phyloP scores from a whole-genome alignment of 345 rosid genomes.

The Viola odorata region DNA sequence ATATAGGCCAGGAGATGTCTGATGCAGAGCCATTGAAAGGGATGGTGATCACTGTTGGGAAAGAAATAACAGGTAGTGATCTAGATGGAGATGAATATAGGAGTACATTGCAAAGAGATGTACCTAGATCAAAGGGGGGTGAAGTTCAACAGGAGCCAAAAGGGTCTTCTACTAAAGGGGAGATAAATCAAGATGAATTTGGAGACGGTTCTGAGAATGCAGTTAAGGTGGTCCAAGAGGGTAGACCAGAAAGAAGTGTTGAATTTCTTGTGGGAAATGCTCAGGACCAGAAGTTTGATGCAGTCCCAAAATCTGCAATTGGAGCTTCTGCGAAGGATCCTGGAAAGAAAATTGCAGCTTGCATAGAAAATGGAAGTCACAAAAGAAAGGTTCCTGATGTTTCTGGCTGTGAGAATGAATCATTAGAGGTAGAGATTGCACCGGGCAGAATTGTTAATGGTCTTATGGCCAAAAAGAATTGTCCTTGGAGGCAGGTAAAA shows the following conservation, averaged over 20 bases:
- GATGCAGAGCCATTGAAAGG: slow-evolving; percentile 5
- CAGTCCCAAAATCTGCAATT: slow-evolving; percentile 5
- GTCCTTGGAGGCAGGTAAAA: slow-evolving; percentile 22
- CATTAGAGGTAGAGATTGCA: slow-evolving; percentile 10
- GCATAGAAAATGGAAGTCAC: background rate
- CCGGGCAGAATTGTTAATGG: slow-evolving; percentile 24
- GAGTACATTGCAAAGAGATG: slow-evolving; percentile 1
- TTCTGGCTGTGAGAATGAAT: slow-evolving; percentile 9
- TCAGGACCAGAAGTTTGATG: slow-evolving; percentile 10
- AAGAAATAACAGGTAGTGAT: slow-evolving; percentile 16
- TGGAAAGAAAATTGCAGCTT: slow-evolving; percentile 15
- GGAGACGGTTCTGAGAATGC: slow-evolving; percentile 4
- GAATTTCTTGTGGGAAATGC: slow-evolving; percentile 13
- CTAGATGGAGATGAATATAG: slow-evolving; percentile 6
- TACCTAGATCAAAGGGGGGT: background rate
- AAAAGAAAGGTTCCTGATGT: slow-evolving; percentile 17
- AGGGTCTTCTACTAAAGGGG: slow-evolving; percentile 2
- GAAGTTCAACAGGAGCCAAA: slow-evolving; percentile 19
- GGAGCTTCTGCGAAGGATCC: slow-evolving; percentile 20
- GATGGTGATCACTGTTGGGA: slow-evolving; percentile 14
- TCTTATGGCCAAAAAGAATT: slow-evolving; percentile 25
- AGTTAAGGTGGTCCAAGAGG: slow-evolving; percentile 8
- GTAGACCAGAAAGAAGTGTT: slow-evolving; percentile 10
- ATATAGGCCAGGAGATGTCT: slow-evolving; percentile 20
- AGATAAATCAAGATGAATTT: background rate